Evolutionary conservation across 2,329 filamentous ascomycete species (phyloP).

Genomic region (Aureobasidium uvarum): DNA sequence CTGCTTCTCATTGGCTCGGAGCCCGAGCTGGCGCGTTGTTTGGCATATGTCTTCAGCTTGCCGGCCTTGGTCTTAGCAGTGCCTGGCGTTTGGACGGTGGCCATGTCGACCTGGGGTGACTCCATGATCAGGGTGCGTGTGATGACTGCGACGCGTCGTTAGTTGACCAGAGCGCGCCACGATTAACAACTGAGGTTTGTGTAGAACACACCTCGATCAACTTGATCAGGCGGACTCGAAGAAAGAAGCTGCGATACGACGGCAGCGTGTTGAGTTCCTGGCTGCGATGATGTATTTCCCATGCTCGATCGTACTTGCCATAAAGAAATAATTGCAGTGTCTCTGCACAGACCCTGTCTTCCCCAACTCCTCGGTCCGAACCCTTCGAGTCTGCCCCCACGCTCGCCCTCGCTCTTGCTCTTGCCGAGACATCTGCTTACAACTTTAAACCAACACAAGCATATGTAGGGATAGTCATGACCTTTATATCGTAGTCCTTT

Average conservation of each 20-base stretch:
- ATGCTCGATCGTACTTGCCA: neutral
- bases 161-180: slow-evolving; percentile 6
- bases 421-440: neutral
- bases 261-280: slow-evolving; percentile 7
- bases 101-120: slow-evolving; percentile 2
- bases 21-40: slow-evolving; percentile 19
- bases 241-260: neutral
- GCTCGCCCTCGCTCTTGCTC: neutral
- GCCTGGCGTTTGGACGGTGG: slow-evolving; percentile 1
- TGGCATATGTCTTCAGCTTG: slow-evolving; percentile 24
- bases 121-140: slow-evolving; percentile 6
- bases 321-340: slow-evolving; percentile 19
- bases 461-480: neutral
- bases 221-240: neutral
- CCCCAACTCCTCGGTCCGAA: slow-evolving; percentile 15
- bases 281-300: slow-evolving; percentile 20
- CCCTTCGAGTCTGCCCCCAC: neutral
- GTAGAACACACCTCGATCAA: slow-evolving; percentile 2
- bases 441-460: neutral
- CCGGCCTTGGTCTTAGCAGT: slow-evolving; percentile 20
- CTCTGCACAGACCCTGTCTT: slow-evolving; percentile 9
- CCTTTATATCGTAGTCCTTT: neutral
- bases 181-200: neutral
- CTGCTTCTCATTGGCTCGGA: slow-evolving; percentile 15
- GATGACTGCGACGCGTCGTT: slow-evolving; percentile 20